Base-by-base conservation (phyloP, 2,329 filamentous ascomycete genomes). In the Tolypocladium nubicola region DNA sequence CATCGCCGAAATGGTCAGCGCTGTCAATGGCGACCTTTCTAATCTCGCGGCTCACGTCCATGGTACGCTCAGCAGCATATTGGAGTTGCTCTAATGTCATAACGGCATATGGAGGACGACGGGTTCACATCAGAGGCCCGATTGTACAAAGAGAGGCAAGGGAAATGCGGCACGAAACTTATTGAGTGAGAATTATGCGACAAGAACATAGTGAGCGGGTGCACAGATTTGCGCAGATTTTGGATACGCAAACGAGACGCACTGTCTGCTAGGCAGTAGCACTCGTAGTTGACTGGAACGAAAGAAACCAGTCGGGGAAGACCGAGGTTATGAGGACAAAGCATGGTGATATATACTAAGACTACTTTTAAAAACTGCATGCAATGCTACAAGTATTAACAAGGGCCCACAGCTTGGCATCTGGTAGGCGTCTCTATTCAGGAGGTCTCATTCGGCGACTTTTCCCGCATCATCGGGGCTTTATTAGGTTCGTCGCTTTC, bases 41-140 rank as follows among this genome's bases (percentile, higher is more conserved):
- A n/a, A 55, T 11, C 45, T 57, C 43, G 56, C 54, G 30, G 45
- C 53, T 30, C 56, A 57, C 26, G 56, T 55, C 26, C 52, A 52
- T 38, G 21, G 37, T 4, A 53, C 43, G 37, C 56, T 57, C 11
- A 52, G 52, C 30, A 23, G 33, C 16, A 57, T 52, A 10, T 33
- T 55, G 11, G 43, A 57, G 30, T 45, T 57, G 53, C 38, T 57
- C 13, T 43, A n/a, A 43, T 43, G 40, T 23, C 10, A 13, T 13
- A 10, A n/a, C 8, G 14, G 9, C 30, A 43, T 21, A 4, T 13
- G 10, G 9, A 5, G 10, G n/a, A 43, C 10, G 3, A n/a, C 11
- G 40, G n/a, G 10, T n/a, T 43, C 10, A 19, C 11, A 23, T 43
- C n/a, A 43, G 6, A 5, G n/a, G 21, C 10, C n/a, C 40, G 13